Percentiles rank a stretch among this genome's conserved stretches.
phyloP scores from a whole-genome alignment of 169 alveolate genomes.

The Toxoplasma gondii region DNA sequence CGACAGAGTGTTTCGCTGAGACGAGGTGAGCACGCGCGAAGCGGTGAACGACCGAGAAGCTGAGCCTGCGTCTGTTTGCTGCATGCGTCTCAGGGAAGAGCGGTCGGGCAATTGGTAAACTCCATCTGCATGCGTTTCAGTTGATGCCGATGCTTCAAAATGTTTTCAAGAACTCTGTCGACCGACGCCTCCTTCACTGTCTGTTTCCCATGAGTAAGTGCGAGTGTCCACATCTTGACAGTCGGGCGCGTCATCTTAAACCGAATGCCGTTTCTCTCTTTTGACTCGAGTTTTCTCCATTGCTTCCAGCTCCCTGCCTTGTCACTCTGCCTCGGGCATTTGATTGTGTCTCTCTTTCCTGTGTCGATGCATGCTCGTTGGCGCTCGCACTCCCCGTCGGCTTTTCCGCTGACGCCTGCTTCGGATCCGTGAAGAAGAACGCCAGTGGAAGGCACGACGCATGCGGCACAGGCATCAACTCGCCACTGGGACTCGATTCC shows the following conservation, averaged over 20 bases:
- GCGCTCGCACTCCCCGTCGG: too few species aligned
- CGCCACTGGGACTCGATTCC: too few species aligned
- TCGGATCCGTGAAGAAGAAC: too few species aligned
- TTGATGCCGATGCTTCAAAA: conserved; percentile 31
- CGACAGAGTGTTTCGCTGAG: too few species aligned
- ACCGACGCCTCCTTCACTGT: conserved; percentile 27
- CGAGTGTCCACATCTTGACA: not conserved
- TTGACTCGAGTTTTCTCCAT: not conserved
- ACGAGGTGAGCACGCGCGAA: too few species aligned
- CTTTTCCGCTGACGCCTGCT: too few species aligned
- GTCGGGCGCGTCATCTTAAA: not conserved
- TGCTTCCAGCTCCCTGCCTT: not conserved
- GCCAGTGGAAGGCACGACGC: too few species aligned
- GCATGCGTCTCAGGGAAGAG: not conserved
- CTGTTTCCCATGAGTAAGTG: conserved; percentile 42
- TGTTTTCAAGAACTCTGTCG: not conserved
- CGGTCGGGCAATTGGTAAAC: conserved; percentile 33
- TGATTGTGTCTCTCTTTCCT: not conserved
- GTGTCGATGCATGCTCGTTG: too few species aligned
- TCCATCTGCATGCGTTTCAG: conserved; percentile 48
- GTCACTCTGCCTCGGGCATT: not conserved
- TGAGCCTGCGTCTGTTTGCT: too few species aligned
- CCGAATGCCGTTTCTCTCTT: too few species aligned
- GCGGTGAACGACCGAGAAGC: too few species aligned
- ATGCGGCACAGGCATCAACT: too few species aligned